Base-by-base conservation (phyloP, 1,284 basidiomycete genomes). In the Sporisorium sorghi region DNA sequence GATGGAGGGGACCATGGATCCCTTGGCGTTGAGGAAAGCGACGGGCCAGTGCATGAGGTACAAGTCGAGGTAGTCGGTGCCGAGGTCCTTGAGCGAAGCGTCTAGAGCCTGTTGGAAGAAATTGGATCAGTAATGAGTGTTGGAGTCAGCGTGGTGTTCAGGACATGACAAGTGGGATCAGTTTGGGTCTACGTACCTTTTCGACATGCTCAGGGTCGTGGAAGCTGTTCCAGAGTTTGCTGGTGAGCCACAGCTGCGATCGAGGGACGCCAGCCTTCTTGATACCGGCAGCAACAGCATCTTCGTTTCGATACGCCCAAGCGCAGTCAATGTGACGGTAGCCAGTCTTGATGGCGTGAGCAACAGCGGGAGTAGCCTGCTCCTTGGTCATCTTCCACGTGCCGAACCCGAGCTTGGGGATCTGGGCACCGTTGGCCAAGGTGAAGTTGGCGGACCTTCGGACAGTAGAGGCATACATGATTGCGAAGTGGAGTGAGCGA, bases 261-360 rank as follows among this genome's bases (percentile, higher is more conserved):
- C 93, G 88, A 56, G 90, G 89, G 24, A 94, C 86, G 23, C 87
- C 93, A 58, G 90, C 90, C 49, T 88, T 88, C 32, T 87, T 85
- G 83, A 95, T 90, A 43, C 92, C 94, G 47, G 90, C 81, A 12
- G 92, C 93, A 30, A 93, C 92, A 83, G 93, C 91, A 81, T 90
- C 91, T 85, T 96, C 93, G 85, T 96, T 95, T 51, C 85, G 78
- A 69, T 85, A 80, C 30, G 77, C 42, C 51, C 78, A 77, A 33
- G 79, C 77, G 43, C 69, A 77, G 61, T 81, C 79, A 40, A 81
- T 58, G 50, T 78, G 78, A 30, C 78, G 65, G 69, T 73, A 80
- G 44, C 80, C 80, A 11, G 63, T 57, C 63, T 77, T 80, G 64
- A 81, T 66, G 15, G 80, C 80, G 23, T 77, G 77, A 10, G 80